Conservation (phyloP, 2,329 filamentous ascomycete genomes). For the Cladophialophora carrionii region DNA sequence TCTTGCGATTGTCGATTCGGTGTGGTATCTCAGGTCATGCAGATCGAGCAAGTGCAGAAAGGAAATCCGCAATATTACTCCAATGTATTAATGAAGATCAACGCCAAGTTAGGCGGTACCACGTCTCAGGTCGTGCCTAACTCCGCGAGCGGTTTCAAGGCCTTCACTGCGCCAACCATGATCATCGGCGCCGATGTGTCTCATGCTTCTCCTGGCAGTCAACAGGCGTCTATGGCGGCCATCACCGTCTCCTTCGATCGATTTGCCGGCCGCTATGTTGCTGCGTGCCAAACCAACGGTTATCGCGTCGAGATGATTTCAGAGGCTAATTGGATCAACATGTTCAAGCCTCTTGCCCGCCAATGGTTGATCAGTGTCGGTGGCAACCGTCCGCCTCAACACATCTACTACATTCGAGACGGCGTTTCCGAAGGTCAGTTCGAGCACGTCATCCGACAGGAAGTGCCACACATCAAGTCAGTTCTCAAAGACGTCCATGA, state of each 20-base stretch:
- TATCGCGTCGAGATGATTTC: conserved; percentile 78
- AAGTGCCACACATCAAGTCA: conserved; percentile 68
- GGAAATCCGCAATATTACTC: conserved; percentile 81
- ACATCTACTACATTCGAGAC: conserved; percentile 90
- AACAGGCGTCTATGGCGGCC: conserved; percentile 75
- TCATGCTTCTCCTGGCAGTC: conserved; percentile 71
- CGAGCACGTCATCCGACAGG: conserved; percentile 73
- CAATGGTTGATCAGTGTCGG: conserved; percentile 65
- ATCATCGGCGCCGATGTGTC: conserved; percentile 91
- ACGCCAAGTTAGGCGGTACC: conserved; percentile 87
- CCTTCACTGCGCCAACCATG: conserved; percentile 63
- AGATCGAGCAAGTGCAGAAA: conserved; percentile 68
- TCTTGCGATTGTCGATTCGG: conserved; percentile 82
- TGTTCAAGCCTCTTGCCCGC: conserved; percentile 66
- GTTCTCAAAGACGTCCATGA: conserved; percentile 48
- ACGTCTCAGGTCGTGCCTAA: conserved; percentile 61
- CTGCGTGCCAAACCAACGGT: conserved; percentile 80
- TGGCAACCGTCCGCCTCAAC: conserved; percentile 62
- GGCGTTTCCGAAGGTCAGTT: conserved; percentile 90
- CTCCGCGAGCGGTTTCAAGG: conserved; percentile 42
- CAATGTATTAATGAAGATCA: conserved; percentile 96
- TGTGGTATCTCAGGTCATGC: conserved; percentile 82
- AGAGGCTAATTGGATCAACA: conserved; percentile 64
- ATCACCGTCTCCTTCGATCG: conserved; percentile 80
- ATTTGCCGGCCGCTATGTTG: conserved; percentile 73